Percentiles rank a stretch among this genome's conserved stretches.
Evolutionary conservation across 805 yeast species (phyloP).

Genomic region (Barnettozyma sucrosica): DNA sequence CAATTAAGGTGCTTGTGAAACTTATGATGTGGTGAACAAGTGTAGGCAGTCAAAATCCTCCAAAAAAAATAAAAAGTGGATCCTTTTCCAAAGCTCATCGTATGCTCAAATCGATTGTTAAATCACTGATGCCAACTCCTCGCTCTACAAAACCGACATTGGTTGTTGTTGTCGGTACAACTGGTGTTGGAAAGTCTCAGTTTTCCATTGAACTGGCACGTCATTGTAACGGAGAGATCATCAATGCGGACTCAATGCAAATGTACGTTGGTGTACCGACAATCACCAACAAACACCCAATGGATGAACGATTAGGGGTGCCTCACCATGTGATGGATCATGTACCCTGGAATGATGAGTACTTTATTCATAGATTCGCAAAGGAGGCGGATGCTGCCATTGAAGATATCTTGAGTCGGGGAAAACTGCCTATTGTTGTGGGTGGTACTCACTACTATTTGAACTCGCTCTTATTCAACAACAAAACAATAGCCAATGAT

Average conservation of each 20-base stretch:
- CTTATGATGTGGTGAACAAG: too few relatives aligned
- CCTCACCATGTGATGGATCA: slow-evolving; percentile 88
- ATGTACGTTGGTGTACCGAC: slow-evolving; percentile 68
- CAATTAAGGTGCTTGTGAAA: too few relatives aligned
- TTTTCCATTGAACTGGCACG: slow-evolving; percentile 75
- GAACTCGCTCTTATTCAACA: slow-evolving; percentile 68
- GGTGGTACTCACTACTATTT: slow-evolving; percentile 97
- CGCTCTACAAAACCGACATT: slow-evolving; percentile 29
- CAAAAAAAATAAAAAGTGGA: background rate
- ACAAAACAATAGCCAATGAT: slow-evolving; percentile 48
- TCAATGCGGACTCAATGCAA: slow-evolving; percentile 97
- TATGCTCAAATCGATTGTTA: background rate
- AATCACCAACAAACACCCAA: slow-evolving; percentile 90
- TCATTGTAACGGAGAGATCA: slow-evolving; percentile 75
- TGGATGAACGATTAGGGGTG: slow-evolving; percentile 65
- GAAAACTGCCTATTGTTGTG: slow-evolving; percentile 79
- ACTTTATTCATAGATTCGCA: slow-evolving; percentile 73
- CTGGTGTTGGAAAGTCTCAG: slow-evolving; percentile 95
- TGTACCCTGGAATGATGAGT: slow-evolving; percentile 73
- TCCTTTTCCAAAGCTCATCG: background rate
- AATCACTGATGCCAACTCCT: background rate
- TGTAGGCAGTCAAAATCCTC: too few relatives aligned
- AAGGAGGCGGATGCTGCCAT: slow-evolving; percentile 61
- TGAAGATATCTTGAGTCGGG: slow-evolving; percentile 55
- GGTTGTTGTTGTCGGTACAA: slow-evolving; percentile 79